phyloP scores from a whole-genome alignment of 2,329 filamentous ascomycete genomes.

The Apiospora koreana region DNA sequence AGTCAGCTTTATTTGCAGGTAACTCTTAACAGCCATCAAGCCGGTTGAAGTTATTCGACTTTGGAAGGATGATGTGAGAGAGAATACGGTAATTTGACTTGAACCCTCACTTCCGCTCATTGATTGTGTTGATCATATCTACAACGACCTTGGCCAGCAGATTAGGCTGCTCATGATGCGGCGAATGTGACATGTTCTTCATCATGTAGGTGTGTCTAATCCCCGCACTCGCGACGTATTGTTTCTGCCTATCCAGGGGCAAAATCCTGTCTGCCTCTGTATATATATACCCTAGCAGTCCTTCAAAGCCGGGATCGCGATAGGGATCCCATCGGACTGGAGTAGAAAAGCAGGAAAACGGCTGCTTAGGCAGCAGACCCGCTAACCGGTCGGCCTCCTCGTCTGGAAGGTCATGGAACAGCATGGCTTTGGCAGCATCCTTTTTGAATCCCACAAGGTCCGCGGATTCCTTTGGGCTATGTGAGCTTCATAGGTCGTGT shows the following conservation, averaged over 20 bases:
- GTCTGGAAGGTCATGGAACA: constrained; percentile 10
- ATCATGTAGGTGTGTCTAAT: too few relatives aligned
- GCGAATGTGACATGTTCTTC: too few relatives aligned
- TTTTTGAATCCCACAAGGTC: constrained; percentile 10
- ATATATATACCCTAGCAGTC: constrained; percentile 5
- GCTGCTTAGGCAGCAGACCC: background rate
- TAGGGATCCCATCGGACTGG: constrained; percentile 3
- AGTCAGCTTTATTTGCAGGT: too few relatives aligned
- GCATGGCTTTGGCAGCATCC: background rate
- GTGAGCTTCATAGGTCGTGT: background rate
- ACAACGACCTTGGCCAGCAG: too few relatives aligned
- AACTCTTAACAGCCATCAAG: too few relatives aligned
- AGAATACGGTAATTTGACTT: too few relatives aligned
- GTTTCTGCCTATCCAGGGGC: background rate
- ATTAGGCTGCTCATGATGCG: too few relatives aligned
- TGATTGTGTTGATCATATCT: too few relatives aligned
- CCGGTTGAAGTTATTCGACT: too few relatives aligned
- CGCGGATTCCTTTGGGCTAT: background rate
- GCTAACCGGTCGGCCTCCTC: background rate
- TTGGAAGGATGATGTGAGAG: too few relatives aligned
- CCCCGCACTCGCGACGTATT: background rate
- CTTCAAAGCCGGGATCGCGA: background rate
- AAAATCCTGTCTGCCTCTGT: constrained; percentile 5
- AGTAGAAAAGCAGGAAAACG: constrained; percentile 1
- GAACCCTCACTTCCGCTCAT: too few relatives aligned